These are phyloP conservation scores for Vitis hybrid DNA, from an alignment of 177 flowering plant species.

Conservation along the genomic window DNA sequence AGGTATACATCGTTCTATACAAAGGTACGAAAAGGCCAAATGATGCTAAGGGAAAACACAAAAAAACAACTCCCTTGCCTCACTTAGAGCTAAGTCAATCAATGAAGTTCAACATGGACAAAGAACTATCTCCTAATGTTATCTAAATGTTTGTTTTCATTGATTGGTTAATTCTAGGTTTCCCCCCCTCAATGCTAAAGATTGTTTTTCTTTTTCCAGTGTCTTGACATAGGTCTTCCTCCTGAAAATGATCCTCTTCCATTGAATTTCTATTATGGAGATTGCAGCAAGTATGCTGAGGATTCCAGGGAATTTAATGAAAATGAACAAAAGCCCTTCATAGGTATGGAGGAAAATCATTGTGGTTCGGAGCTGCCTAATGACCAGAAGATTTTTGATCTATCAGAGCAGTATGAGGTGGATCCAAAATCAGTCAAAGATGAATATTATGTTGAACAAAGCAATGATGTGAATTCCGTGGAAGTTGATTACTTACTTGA, in stretches of 20 bases:
- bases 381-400: slow-evolving; percentile 21
- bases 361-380: slow-evolving; percentile 20
- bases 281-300: slow-evolving; percentile 27
- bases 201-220: too few species aligned
- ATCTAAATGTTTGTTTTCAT: too few species aligned
- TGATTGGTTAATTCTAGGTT: too few species aligned
- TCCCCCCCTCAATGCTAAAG: too few species aligned
- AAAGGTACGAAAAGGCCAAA: too few species aligned
- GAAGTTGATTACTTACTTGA: slow-evolving; percentile 25
- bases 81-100: too few species aligned
- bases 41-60: too few species aligned
- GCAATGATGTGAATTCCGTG: slow-evolving; percentile 25
- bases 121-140: too few species aligned
- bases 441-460: slow-evolving; percentile 38
- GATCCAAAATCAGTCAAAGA: slow-evolving; percentile 25
- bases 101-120: too few species aligned
- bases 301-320: slow-evolving; percentile 9
- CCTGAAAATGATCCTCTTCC: slow-evolving; percentile 25
- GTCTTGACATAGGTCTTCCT: slow-evolving; percentile 5
- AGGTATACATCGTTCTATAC: too few species aligned
- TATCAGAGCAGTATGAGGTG: slow-evolving; percentile 26
- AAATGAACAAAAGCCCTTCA: slow-evolving; percentile 22
- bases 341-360: slow-evolving; percentile 14
- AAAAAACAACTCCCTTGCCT: too few species aligned
- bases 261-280: slow-evolving; percentile 23